A percentile compares a stretch with the other conserved stretches of the same genome.
phyloP scores from a whole-genome alignment of 257 asterid species.

The Solanum chiquidenum region DNA sequence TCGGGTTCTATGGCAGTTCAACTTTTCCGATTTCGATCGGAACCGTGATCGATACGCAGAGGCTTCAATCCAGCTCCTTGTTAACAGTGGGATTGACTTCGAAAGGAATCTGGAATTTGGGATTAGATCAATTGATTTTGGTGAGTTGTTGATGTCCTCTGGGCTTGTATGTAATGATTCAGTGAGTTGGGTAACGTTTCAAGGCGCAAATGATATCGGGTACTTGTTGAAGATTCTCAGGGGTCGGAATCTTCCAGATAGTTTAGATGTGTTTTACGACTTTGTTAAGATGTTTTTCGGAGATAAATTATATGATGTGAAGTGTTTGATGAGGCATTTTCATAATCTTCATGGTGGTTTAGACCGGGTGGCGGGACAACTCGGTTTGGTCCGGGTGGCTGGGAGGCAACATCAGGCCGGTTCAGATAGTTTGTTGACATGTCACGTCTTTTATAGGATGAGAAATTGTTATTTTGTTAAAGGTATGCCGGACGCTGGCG shows the following conservation, averaged over 20 bases:
- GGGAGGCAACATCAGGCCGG: neutral
- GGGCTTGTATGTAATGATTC: neutral
- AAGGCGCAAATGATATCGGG: neutral
- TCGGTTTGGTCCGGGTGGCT: neutral
- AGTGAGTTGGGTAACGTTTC: neutral
- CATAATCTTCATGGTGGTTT: neutral
- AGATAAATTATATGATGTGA: neutral
- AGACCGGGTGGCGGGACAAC: neutral
- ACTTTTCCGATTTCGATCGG: neutral
- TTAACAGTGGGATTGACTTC: neutral
- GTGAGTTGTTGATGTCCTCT: neutral
- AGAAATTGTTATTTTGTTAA: neutral
- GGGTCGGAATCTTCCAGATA: neutral
- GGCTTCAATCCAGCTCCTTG: neutral
- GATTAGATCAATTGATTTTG: neutral
- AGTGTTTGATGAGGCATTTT: neutral
- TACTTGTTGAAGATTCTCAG: neutral
- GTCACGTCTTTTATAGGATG: neutral
- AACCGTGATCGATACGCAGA: neutral
- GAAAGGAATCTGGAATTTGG: neutral
- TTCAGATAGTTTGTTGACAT: neutral
- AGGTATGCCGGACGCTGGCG: accelerated
- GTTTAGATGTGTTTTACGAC: neutral
- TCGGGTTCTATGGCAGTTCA: neutral
- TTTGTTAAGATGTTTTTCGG: neutral